A percentile compares a stretch with the other conserved stretches of the same genome.
Conservation (phyloP, 306 rosid species). For the Senna tora region DNA sequence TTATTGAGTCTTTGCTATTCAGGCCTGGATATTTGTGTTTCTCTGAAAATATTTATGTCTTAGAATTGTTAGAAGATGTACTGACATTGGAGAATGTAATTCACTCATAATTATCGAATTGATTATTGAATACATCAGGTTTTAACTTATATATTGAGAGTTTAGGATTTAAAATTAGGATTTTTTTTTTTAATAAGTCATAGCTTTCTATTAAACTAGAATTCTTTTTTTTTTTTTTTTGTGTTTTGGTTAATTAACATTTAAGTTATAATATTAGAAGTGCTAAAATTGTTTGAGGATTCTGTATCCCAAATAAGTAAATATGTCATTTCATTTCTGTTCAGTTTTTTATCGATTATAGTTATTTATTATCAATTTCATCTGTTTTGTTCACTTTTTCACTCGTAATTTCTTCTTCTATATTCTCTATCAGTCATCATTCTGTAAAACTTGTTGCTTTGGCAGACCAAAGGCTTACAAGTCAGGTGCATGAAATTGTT, state of each 20-base stretch:
- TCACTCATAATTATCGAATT: neutral
- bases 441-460: conserved; percentile 29
- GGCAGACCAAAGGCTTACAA: conserved; percentile 93
- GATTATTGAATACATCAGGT: neutral
- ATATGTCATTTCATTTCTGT: neutral
- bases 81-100: neutral
- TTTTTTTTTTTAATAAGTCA: neutral
- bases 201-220: neutral
- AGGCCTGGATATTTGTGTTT: neutral
- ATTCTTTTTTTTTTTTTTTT: neutral
- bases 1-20: neutral
- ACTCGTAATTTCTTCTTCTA: conserved; percentile 9
- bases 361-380: conserved; percentile 9
- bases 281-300: neutral
- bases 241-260: neutral
- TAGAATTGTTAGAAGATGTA: neutral
- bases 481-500: conserved; percentile 98
- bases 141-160: neutral
- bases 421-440: neutral
- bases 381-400: conserved; percentile 10
- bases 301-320: neutral
- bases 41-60: neutral
- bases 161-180: neutral
- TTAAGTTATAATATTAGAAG: neutral
- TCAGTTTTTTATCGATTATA: neutral